Evolutionary conservation across 768 basidiomycete genomes (phyloP).

Genomic region (Gyrodon lividus): DNA sequence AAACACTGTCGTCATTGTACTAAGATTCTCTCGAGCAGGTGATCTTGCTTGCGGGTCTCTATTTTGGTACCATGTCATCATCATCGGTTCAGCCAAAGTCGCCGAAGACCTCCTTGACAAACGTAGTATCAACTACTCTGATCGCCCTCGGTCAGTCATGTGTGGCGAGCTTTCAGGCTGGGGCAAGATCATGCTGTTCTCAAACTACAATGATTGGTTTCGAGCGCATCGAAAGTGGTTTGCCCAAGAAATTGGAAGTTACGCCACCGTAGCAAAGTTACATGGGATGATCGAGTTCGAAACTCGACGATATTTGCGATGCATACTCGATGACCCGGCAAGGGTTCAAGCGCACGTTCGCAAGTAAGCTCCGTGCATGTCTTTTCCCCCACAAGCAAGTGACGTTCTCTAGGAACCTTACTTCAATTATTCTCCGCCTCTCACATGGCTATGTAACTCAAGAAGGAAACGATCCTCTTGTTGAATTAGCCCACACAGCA

Average conservation of each 20-base stretch:
- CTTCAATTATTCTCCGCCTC: slow-evolving; percentile 33
- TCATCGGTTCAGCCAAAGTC: slow-evolving; percentile 43
- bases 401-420: slow-evolving; percentile 1
- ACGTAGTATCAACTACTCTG: slow-evolving; percentile 42
- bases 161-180: slow-evolving; percentile 20
- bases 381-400: not conserved
- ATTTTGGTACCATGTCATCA: slow-evolving; percentile 35
- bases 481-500: slow-evolving; percentile 29
- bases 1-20: not conserved
- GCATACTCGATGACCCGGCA: slow-evolving; percentile 8
- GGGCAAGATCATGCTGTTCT: slow-evolving; percentile 19
- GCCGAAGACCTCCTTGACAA: slow-evolving; percentile 47
- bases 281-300: slow-evolving; percentile 20
- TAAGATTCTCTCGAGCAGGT: slow-evolving; percentile 3
- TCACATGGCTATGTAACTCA: slow-evolving; percentile 41
- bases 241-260: slow-evolving; percentile 13
- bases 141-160: slow-evolving; percentile 21
- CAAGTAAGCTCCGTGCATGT: slow-evolving; percentile 7
- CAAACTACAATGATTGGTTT: slow-evolving; percentile 14
- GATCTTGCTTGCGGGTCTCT: slow-evolving; percentile 14
- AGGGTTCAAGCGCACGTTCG: slow-evolving; percentile 9
- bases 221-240: slow-evolving; percentile 18
- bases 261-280: slow-evolving; percentile 8
- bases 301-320: slow-evolving; percentile 12
- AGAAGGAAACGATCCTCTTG: slow-evolving; percentile 36